Conservation (phyloP, 2,329 filamentous ascomycete genomes). For the Elsinoe fawcettii region DNA sequence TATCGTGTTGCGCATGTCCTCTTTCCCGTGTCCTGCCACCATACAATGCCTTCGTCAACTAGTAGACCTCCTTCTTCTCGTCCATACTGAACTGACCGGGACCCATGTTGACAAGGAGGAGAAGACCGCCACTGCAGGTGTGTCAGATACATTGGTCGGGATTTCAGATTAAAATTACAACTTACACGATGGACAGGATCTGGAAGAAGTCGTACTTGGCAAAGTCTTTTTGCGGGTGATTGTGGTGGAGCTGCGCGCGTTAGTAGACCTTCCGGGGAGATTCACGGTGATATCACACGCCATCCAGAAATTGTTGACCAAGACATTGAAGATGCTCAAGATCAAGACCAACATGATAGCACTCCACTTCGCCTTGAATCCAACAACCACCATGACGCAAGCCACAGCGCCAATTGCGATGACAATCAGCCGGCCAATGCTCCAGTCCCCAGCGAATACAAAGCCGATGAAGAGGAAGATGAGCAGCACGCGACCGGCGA, state of each 20-base stretch:
- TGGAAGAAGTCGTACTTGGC: slow-evolving; percentile 99
- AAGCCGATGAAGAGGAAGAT: slow-evolving; percentile 98
- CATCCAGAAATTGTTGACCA: slow-evolving; percentile 99
- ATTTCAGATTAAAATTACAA: slow-evolving; percentile 24
- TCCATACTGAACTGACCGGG: slow-evolving; percentile 96
- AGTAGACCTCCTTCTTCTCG: slow-evolving; percentile 99
- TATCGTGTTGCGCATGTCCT: background rate
- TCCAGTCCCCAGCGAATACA: slow-evolving; percentile 91
- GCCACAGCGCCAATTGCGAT: slow-evolving; percentile 79
- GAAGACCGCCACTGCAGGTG: slow-evolving; percentile 63
- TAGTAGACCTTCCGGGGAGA: no score
- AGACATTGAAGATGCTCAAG: slow-evolving; percentile 88
- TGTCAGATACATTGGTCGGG: slow-evolving; percentile 23
- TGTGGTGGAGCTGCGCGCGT: no score
- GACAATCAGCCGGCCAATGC: slow-evolving; percentile 76
- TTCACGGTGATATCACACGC: no score
- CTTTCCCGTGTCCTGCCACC: background rate
- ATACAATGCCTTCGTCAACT: no score
- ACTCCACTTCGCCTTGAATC: slow-evolving; percentile 99
- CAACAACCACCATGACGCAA: slow-evolving; percentile 97
- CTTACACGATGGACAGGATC: slow-evolving; percentile 90
- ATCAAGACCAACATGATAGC: slow-evolving; percentile 92
- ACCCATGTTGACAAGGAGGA: slow-evolving; percentile 96
- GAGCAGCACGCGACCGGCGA: slow-evolving; percentile 85
- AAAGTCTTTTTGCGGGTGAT: slow-evolving; percentile 99